phyloP scores from a whole-genome alignment of 2,329 filamentous ascomycete species.

The Elsinoe ampelina region DNA sequence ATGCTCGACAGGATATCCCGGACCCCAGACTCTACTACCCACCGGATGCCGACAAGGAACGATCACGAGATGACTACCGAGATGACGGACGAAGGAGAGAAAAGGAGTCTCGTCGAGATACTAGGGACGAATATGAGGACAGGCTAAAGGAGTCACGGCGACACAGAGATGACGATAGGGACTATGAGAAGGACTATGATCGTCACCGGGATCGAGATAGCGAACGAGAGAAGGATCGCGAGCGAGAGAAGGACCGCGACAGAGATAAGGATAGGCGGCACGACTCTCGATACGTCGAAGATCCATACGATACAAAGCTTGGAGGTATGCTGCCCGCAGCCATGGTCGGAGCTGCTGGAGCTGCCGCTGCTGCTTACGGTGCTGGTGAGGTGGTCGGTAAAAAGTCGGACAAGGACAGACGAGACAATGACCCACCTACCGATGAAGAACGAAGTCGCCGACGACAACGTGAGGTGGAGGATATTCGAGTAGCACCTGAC shows the following conservation, averaged over 20 bases:
- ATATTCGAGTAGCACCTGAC: not conserved
- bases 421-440: conserved; percentile 15
- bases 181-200: conserved; percentile 15
- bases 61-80: not conserved
- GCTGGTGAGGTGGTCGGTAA: conserved; percentile 13
- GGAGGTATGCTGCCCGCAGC: conserved; percentile 18
- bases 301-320: conserved; percentile 16
- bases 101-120: conserved; percentile 8
- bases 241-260: conserved; percentile 20
- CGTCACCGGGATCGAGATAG: conserved; percentile 16
- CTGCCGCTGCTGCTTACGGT: conserved; percentile 17
- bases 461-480: conserved; percentile 12
- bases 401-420: conserved; percentile 19
- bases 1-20: not conserved
- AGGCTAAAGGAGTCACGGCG: not conserved
- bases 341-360: conserved; percentile 16
- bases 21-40: conserved; percentile 1
- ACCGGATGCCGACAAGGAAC: not conserved
- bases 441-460: conserved; percentile 19
- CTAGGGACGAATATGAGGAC: conserved; percentile 9
- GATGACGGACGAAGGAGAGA: conserved; percentile 6
- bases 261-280: conserved; percentile 23
- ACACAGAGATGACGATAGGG: conserved; percentile 13
- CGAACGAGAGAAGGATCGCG: conserved; percentile 20
- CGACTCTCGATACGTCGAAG: conserved; percentile 22